Conservation (phyloP, 116 monocot genomes). For the Phalaenopsis hybrid region DNA sequence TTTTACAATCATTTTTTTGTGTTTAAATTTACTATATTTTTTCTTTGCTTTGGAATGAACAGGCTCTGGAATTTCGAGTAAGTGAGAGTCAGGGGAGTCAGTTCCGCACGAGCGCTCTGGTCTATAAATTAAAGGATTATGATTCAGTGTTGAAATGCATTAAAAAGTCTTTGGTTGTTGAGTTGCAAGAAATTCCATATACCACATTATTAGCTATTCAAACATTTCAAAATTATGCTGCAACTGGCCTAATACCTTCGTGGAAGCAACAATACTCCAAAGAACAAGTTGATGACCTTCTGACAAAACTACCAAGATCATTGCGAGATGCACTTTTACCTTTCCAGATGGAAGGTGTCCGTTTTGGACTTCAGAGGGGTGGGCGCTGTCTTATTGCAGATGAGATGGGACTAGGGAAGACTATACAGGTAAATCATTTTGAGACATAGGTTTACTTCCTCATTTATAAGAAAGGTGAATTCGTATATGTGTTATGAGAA, state of each 20-base stretch:
- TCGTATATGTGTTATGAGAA: neutral
- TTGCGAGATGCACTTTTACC: conserved; percentile 62
- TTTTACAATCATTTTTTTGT: neutral
- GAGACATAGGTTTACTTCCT: neutral
- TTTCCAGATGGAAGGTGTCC: conserved; percentile 88
- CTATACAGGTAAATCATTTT: conserved; percentile 61
- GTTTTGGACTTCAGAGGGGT: conserved; percentile 70
- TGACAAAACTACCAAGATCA: conserved; percentile 40
- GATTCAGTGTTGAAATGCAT: conserved; percentile 40
- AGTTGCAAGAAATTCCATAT: conserved; percentile 71
- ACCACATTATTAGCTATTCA: conserved; percentile 48
- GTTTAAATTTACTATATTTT: neutral
- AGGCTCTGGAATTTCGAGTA: conserved; percentile 22
- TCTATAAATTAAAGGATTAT: conserved; percentile 62
- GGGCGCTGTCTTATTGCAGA: conserved; percentile 95
- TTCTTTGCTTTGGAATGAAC: conserved; percentile 5
- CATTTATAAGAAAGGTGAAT: too few species aligned
- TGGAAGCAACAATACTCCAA: conserved; percentile 55
- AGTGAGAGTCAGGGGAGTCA: conserved; percentile 38
- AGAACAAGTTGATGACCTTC: conserved; percentile 52
- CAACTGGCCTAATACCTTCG: conserved; percentile 43
- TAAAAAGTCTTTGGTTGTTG: conserved; percentile 41
- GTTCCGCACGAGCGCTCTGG: conserved; percentile 6
- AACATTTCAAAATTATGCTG: conserved; percentile 43
- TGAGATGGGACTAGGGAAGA: conserved; percentile 99